Percentiles rank a stretch among this genome's conserved stretches.
These are phyloP conservation scores for Ganoderma leucocontextum DNA, from an alignment of 1,284 basidiomycete species.

Conservation along the genomic window DNA sequence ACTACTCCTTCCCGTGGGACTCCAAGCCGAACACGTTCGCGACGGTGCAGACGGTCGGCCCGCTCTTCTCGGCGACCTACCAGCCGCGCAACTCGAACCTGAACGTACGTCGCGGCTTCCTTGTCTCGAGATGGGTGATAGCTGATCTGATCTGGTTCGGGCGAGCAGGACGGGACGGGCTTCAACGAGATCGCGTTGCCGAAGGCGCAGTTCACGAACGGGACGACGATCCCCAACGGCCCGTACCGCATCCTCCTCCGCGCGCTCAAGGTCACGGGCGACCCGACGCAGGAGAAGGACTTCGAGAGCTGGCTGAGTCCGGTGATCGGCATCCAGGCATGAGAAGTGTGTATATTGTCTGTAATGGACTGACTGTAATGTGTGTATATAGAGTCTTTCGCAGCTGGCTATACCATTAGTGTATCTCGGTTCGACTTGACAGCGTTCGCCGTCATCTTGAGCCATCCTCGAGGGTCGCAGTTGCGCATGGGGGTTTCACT, in stretches of 20 bases:
- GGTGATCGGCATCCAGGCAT: conserved; percentile 44
- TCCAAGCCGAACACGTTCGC: conserved; percentile 38
- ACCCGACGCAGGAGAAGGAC: conserved; percentile 58
- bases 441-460: too few relatives aligned
- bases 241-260: conserved; percentile 67
- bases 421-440: background rate
- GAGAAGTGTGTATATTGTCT: background rate
- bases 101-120: conserved; percentile 39
- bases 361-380: background rate
- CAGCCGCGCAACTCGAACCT: conserved; percentile 48
- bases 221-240: conserved; percentile 67
- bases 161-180: conserved; percentile 43
- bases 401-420: background rate
- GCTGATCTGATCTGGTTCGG: background rate
- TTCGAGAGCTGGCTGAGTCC: conserved; percentile 65
- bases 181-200: conserved; percentile 50
- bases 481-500: background rate
- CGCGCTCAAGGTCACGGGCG: conserved; percentile 65
- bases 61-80: conserved; percentile 47
- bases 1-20: conserved; percentile 37
- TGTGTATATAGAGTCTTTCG: background rate
- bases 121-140: conserved; percentile 22
- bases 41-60: conserved; percentile 51
- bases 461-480: background rate
- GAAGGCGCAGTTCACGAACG: conserved; percentile 59